phyloP scores from a whole-genome alignment of 345 rosid species.

The Gossypium anomalum region DNA sequence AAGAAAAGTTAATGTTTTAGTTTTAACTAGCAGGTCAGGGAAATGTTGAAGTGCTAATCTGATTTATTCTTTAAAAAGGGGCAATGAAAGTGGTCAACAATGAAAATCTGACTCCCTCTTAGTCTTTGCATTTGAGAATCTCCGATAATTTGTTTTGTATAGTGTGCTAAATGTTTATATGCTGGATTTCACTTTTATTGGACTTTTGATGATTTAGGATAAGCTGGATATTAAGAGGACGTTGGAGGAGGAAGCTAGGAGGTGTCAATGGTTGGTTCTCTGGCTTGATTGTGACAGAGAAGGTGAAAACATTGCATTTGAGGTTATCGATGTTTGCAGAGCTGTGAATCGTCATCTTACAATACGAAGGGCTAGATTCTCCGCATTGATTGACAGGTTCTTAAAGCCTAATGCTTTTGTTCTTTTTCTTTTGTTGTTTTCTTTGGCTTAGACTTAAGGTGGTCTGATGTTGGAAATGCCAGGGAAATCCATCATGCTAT shows the following conservation, averaged over 20 bases:
- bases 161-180: neutral
- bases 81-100: neutral
- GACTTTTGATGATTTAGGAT: conserved; percentile 44
- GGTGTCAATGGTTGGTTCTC: conserved; percentile 84
- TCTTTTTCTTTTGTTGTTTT: conserved; percentile 10
- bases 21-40: neutral
- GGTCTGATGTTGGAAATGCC: conserved; percentile 23
- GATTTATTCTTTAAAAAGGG: neutral
- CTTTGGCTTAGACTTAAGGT: neutral
- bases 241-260: conserved; percentile 91
- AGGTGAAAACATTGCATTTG: conserved; percentile 95
- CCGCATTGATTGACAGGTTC: conserved; percentile 90
- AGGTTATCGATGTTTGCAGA: conserved; percentile 71
- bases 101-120: neutral
- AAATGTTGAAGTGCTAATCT: neutral
- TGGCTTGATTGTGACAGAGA: conserved; percentile 99
- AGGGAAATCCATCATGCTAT: conserved; percentile 92
- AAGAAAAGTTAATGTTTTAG: neutral
- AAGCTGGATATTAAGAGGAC: conserved; percentile 82
- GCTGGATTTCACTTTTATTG: neutral
- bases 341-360: conserved; percentile 52
- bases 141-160: neutral
- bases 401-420: conserved; percentile 3
- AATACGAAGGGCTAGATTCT: conserved; percentile 82
- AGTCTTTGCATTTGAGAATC: conserved; percentile 6